Conservation (phyloP, 2,329 filamentous ascomycete species). For the Hypoxylon sp. region DNA sequence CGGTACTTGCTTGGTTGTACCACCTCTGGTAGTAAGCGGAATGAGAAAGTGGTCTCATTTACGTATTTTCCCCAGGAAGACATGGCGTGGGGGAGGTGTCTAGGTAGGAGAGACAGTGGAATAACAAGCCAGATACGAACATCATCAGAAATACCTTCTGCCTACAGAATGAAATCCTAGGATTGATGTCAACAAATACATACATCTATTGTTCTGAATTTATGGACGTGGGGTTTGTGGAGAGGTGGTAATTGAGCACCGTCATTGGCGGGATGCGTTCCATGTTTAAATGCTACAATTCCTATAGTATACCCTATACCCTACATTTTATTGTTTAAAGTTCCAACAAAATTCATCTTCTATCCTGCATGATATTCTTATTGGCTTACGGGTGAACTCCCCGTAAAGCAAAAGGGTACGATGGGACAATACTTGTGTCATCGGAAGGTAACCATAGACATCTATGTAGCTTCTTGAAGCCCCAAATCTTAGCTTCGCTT, state of each 20-base stretch:
- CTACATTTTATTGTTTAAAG: background rate
- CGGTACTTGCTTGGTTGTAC: conserved; percentile 30
- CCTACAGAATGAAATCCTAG: background rate
- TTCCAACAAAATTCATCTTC: background rate
- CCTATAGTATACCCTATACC: background rate
- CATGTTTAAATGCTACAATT: background rate
- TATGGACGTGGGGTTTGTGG: conserved; percentile 25
- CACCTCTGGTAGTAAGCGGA: conserved; percentile 8
- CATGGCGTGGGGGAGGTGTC: conserved; percentile 3
- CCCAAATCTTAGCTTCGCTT: conserved; percentile 12
- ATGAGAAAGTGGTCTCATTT: conserved; percentile 7
- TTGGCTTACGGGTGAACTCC: background rate
- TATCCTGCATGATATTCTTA: background rate
- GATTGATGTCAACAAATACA: background rate
- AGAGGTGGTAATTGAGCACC: conserved; percentile 16
- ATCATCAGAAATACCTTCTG: background rate
- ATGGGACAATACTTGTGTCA: background rate
- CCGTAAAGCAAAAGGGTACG: background rate
- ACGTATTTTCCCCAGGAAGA: conserved; percentile 9
- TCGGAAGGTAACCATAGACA: background rate
- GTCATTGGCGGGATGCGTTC: conserved; percentile 11
- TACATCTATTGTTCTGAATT: background rate
- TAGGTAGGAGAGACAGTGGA: background rate
- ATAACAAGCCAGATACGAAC: background rate
- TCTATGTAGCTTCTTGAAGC: conserved; percentile 1